phyloP scores from a whole-genome alignment of 352 stramenopile species.

The Pythium brachiatum region DNA sequence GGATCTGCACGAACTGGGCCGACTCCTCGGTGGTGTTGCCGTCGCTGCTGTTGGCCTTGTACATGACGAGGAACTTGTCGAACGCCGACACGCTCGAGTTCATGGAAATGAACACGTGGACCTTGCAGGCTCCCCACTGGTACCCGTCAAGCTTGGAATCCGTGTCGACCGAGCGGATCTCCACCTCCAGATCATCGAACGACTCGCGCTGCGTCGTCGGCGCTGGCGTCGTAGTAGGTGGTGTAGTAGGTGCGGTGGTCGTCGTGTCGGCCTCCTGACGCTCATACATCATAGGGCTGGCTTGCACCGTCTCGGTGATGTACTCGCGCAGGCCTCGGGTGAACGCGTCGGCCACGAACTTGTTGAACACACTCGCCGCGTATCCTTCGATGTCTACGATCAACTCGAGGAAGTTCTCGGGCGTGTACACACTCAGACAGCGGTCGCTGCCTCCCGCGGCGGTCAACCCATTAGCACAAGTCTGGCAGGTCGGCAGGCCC shows the following conservation, averaged over 20 bases:
- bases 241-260: neutral
- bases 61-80: conserved; percentile 39
- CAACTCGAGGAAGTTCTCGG: conserved; percentile 36
- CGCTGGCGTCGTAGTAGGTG: neutral
- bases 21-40: conserved; percentile 6
- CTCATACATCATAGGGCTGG: neutral
- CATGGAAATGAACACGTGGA: conserved; percentile 37
- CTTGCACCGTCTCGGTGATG: conserved; percentile 25
- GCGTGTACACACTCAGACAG: conserved; percentile 26
- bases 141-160: conserved; percentile 27
- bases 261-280: neutral
- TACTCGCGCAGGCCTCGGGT: conserved; percentile 32
- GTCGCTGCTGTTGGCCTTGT: conserved; percentile 27
- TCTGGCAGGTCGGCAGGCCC: conserved; percentile 32
- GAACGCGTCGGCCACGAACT: conserved; percentile 31
- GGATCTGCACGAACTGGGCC: conserved; percentile 27
- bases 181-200: conserved; percentile 25
- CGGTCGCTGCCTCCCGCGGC: conserved; percentile 32
- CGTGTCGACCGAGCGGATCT: conserved; percentile 34
- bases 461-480: conserved; percentile 25
- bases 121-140: conserved; percentile 36
- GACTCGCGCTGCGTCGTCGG: neutral
- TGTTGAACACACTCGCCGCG: conserved; percentile 44
- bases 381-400: conserved; percentile 46
- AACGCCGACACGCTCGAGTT: conserved; percentile 38